These are phyloP conservation scores for Jimgerdemannia flammicorona DNA, from an alignment of 192 early-diverging fungal genomes.

Conservation along the genomic window DNA sequence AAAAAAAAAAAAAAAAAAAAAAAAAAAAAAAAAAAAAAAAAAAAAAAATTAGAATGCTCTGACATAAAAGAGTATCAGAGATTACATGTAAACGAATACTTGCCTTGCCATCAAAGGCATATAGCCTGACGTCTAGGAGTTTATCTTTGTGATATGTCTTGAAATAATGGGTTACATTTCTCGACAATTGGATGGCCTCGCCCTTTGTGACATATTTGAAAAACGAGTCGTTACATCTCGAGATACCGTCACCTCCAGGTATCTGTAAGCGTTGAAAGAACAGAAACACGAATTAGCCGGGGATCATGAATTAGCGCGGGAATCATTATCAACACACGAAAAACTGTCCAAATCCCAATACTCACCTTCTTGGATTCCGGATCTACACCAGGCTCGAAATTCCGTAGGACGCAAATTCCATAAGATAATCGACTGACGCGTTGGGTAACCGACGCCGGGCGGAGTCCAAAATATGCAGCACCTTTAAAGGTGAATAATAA, in stretches of 20 bases:
- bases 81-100: neutral
- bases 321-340: neutral
- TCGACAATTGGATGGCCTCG: neutral
- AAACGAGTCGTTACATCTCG: neutral
- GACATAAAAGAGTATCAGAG: neutral
- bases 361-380: neutral
- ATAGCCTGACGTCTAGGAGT: neutral
- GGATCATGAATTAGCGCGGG: too few relatives aligned
- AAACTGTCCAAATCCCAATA: neutral
- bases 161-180: neutral
- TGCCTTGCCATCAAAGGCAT: neutral
- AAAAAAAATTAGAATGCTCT: neutral
- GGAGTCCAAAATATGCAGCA: neutral
- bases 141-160: neutral
- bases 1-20: too few relatives aligned
- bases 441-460: neutral
- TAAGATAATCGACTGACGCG: neutral
- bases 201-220: neutral
- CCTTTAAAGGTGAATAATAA: neutral
- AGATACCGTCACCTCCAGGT: neutral
- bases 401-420: neutral
- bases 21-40: too few relatives aligned
- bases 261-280: neutral
- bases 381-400: neutral
- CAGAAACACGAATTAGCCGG: neutral